Conservation (phyloP, 768 basidiomycete genomes). For the Coprinopsis cinerea region DNA sequence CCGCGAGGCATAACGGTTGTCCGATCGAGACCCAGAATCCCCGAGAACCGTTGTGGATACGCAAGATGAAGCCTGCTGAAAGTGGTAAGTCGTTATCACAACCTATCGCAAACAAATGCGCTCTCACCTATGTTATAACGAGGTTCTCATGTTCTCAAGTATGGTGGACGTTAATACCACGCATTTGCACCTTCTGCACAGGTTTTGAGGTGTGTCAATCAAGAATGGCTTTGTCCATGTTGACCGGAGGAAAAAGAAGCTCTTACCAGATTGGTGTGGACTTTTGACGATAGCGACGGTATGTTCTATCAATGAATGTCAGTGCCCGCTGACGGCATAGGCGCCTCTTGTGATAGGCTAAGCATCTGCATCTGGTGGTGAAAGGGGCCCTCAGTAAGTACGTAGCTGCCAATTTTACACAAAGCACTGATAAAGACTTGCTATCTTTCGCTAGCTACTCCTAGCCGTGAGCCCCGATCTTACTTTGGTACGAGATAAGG, state of each 20-base stretch:
- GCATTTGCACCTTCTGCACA: not conserved
- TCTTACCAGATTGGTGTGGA: not conserved
- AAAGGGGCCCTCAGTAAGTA: too few species aligned
- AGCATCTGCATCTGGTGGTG: too few species aligned
- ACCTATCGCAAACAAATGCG: not conserved
- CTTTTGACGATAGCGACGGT: not conserved
- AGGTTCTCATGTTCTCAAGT: not conserved
- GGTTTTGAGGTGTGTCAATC: not conserved
- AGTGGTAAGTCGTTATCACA: conserved; percentile 4
- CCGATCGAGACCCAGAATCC: not conserved
- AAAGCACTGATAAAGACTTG: too few species aligned
- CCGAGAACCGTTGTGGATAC: not conserved
- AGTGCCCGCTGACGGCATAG: not conserved
- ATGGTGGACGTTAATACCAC: not conserved
- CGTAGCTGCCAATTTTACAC: too few species aligned
- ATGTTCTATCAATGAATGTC: not conserved
- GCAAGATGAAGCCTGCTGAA: not conserved
- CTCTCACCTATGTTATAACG: not conserved
- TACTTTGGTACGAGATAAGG: too few species aligned
- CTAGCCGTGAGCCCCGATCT: too few species aligned
- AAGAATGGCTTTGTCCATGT: not conserved
- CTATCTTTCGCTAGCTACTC: too few species aligned
- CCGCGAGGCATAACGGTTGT: not conserved
- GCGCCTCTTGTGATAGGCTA: not conserved
- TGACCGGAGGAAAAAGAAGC: conserved; percentile 2